phyloP scores from a whole-genome alignment of 176 grass and related monocot genomes.

The Bonia amplexicaulis region DNA sequence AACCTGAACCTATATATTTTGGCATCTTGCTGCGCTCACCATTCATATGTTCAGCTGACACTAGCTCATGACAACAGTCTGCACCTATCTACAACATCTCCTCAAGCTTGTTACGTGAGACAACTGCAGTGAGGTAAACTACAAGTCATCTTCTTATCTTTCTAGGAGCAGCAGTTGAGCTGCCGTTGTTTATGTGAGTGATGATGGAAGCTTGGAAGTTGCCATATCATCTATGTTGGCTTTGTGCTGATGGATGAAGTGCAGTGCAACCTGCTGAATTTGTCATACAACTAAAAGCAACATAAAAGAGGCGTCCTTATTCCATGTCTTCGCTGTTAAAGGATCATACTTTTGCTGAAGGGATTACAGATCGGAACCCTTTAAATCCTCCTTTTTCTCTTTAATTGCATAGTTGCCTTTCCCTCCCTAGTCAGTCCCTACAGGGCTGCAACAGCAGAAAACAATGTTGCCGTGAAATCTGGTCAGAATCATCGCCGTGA shows the following conservation, averaged over 20 bases:
- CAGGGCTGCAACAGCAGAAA: too few species aligned
- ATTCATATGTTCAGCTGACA: not conserved
- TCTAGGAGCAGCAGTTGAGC: not conserved
- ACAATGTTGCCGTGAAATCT: too few species aligned
- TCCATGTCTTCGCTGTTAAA: not conserved
- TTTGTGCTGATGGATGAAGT: not conserved
- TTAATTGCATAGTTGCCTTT: too few species aligned
- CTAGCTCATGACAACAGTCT: not conserved
- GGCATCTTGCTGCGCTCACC: not conserved
- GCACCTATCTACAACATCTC: not conserved
- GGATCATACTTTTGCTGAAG: not conserved
- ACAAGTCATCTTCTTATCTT: not conserved
- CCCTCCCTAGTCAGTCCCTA: too few species aligned
- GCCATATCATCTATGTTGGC: not conserved
- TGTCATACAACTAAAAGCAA: not conserved
- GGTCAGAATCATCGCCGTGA: too few species aligned
- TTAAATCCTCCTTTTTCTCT: not conserved
- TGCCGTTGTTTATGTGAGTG: not conserved
- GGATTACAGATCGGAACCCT: not conserved
- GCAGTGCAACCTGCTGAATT: not conserved
- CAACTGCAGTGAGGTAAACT: not conserved
- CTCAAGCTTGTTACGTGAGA: not conserved
- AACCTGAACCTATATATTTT: not conserved
- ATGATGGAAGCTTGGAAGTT: not conserved
- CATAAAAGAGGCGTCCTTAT: not conserved